Conservation (phyloP, 108 stramenopile genomes). For the Bacterosira constricta region DNA sequence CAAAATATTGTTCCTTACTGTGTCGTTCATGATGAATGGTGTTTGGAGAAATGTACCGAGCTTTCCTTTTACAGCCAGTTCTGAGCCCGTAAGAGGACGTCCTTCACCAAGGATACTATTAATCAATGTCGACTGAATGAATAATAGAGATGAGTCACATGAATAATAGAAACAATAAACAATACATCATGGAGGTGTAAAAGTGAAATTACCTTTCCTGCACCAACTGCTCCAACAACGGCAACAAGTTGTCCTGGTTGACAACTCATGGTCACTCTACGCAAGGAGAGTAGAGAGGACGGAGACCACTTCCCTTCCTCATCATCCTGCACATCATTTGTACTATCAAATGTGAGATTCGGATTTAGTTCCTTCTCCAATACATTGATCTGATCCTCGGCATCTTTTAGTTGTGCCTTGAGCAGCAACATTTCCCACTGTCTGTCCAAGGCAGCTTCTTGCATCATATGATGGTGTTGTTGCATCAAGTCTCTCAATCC, state of each 20-base stretch:
- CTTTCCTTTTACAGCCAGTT: slow-evolving; percentile 55
- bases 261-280: slow-evolving; percentile 61
- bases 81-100: slow-evolving; percentile 56
- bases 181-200: slow-evolving; percentile 32
- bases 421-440: slow-evolving; percentile 58
- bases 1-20: slow-evolving; percentile 86
- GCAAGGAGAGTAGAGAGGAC: slow-evolving; percentile 57
- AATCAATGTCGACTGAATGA: slow-evolving; percentile 80
- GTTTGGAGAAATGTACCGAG: slow-evolving; percentile 82
- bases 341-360: background rate
- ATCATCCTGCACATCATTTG: background rate
- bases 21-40: slow-evolving; percentile 96
- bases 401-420: slow-evolving; percentile 70
- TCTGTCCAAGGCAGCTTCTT: slow-evolving; percentile 22
- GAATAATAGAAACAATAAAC: background rate
- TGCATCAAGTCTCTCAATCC: slow-evolving; percentile 23
- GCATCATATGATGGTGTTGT: slow-evolving; percentile 36
- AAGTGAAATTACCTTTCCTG: slow-evolving; percentile 71
- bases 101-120: slow-evolving; percentile 91
- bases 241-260: slow-evolving; percentile 82
- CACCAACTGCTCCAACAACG: slow-evolving; percentile 90
- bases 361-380: slow-evolving; percentile 31
- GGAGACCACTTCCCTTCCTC: slow-evolving; percentile 30
- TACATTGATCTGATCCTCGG: slow-evolving; percentile 57
- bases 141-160: background rate